Evolutionary conservation across 1,284 basidiomycete genomes (phyloP).

Genomic region (Ganoderma lingzhi): DNA sequence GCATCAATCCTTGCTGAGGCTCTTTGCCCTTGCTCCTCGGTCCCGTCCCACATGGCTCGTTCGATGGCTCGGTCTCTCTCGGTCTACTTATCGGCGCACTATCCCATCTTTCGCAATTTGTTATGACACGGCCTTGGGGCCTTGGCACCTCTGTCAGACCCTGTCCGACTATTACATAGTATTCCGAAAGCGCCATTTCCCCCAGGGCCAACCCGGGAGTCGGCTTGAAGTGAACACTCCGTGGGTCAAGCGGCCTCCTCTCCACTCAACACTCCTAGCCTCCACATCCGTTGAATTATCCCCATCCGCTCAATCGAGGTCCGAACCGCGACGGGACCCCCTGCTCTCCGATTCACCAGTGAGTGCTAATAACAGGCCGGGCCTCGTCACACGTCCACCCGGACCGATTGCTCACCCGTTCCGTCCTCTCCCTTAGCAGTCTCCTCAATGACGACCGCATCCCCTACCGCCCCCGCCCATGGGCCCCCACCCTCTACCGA

Average conservation of each 20-base stretch:
- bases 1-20: background rate
- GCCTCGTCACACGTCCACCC: constrained; percentile 28
- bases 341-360: background rate
- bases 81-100: background rate
- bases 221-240: background rate
- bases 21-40: constrained; percentile 7
- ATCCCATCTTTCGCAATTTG: background rate
- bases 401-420: constrained; percentile 28
- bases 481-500: constrained; percentile 19
- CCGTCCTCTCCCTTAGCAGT: constrained; percentile 18
- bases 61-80: background rate
- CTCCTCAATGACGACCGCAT: constrained; percentile 22
- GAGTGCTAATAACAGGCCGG: constrained; percentile 7
- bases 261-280: background rate
- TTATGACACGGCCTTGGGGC: constrained; percentile 1
- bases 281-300: background rate
- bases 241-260: background rate
- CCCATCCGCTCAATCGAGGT: background rate
- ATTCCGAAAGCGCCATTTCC: background rate
- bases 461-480: constrained; percentile 14
- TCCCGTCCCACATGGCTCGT: constrained; percentile 4
- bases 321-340: too few relatives aligned
- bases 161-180: background rate
- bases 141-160: constrained; percentile 5
- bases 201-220: too few relatives aligned